Conservation (phyloP, 2,329 filamentous ascomycete species). For the Blastomyces gilchristii region DNA sequence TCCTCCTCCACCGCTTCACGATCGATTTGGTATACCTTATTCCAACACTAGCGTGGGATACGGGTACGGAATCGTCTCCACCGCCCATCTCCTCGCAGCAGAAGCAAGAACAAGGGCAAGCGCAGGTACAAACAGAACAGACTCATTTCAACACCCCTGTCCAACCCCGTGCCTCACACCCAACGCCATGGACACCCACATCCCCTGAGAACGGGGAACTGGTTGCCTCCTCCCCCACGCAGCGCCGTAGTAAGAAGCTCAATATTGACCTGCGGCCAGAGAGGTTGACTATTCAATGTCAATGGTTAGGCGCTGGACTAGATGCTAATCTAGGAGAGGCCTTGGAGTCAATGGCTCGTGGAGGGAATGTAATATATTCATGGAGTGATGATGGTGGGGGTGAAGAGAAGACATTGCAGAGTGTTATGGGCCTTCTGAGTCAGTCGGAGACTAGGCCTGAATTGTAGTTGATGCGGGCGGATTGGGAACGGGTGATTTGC, state of each 20-base stretch:
- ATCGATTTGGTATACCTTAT: constrained; percentile 30
- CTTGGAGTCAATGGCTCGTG: background rate
- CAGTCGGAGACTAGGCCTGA: background rate
- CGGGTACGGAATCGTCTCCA: background rate
- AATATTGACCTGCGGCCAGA: constrained; percentile 23
- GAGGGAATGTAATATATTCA: background rate
- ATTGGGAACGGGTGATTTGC: background rate
- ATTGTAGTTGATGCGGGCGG: background rate
- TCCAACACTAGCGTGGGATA: constrained; percentile 13
- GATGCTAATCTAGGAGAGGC: background rate
- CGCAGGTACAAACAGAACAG: constrained; percentile 1
- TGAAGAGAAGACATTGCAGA: background rate
- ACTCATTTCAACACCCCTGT: background rate
- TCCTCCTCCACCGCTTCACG: constrained; percentile 29
- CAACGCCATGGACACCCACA: constrained; percentile 14
- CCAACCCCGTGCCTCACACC: background rate
- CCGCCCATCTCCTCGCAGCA: background rate
- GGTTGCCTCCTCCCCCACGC: constrained; percentile 15
- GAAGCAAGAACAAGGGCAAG: background rate
- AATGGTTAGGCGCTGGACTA: background rate
- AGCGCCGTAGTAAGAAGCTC: constrained; percentile 25
- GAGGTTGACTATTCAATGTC: constrained; percentile 18
- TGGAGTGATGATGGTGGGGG: background rate
- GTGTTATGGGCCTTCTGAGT: background rate
- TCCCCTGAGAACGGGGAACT: constrained; percentile 31